Evolutionary conservation across 805 yeast species (phyloP).

Genomic region (Candida vaughaniae): DNA sequence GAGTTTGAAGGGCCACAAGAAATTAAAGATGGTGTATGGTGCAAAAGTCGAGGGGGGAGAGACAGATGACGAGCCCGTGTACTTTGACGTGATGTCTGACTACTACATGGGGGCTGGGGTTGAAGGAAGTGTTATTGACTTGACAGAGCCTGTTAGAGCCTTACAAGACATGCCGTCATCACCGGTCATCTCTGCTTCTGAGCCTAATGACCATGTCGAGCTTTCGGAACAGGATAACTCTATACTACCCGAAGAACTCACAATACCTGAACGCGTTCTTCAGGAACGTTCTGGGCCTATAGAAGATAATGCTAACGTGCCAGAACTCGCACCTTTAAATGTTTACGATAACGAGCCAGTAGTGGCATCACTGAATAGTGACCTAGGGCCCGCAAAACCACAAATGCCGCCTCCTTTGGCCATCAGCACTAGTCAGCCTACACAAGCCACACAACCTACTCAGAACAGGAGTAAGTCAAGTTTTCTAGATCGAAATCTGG

Average conservation of each 20-base stretch:
- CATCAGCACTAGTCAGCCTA: constrained; percentile 4
- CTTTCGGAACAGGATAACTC: no score
- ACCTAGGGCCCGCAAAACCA: no score
- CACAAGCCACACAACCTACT: not conserved
- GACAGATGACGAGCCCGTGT: not conserved
- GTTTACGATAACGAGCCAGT: no score
- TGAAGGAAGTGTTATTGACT: not conserved
- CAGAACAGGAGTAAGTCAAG: no score
- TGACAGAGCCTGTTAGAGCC: not conserved
- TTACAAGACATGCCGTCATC: not conserved
- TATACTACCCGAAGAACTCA: no score
- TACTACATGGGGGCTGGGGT: not conserved
- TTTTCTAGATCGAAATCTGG: constrained; percentile 15
- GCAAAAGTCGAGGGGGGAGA: constrained; percentile 1
- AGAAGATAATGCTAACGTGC: no score
- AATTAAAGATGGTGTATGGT: constrained; percentile 6
- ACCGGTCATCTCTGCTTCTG: constrained; percentile 8
- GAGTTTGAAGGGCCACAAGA: not conserved
- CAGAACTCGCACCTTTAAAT: no score
- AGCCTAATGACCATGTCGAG: no score
- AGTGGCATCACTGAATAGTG: no score
- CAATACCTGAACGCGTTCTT: no score
- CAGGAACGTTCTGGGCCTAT: no score
- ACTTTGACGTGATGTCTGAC: constrained; percentile 1
- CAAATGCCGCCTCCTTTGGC: constrained; percentile 6